These are phyloP conservation scores for Cyclocybe aegerita DNA, from an alignment of 768 basidiomycete genomes.

Conservation along the genomic window DNA sequence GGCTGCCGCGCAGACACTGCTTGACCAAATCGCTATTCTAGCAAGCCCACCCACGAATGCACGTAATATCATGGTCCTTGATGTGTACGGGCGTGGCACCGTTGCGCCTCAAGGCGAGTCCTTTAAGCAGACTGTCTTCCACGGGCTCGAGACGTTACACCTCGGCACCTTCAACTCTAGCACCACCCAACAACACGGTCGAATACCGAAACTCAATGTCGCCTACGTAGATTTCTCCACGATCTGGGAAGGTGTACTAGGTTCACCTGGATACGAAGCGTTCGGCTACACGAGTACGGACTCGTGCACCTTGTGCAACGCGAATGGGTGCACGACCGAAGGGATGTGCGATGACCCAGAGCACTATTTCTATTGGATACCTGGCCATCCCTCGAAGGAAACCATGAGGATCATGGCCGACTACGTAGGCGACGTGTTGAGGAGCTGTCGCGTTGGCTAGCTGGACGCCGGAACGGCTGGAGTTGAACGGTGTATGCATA, in stretches of 20 bases:
- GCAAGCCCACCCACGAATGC: slow-evolving; percentile 46
- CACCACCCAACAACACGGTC: not conserved
- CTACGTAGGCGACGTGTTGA: slow-evolving; percentile 41
- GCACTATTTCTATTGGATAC: slow-evolving; percentile 54
- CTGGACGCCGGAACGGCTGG: no score
- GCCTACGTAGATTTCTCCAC: slow-evolving; percentile 45
- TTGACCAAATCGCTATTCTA: slow-evolving; percentile 37
- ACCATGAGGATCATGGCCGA: slow-evolving; percentile 55
- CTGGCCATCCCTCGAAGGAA: slow-evolving; percentile 48
- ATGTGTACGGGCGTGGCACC: slow-evolving; percentile 49
- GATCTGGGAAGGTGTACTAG: slow-evolving; percentile 47
- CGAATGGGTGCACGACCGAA: slow-evolving; percentile 31
- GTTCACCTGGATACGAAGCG: slow-evolving; percentile 41
- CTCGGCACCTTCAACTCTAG: slow-evolving; percentile 9
- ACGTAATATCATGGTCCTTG: slow-evolving; percentile 48
- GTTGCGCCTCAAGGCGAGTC: slow-evolving; percentile 39
- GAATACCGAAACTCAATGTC: slow-evolving; percentile 29
- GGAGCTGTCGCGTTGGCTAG: not conserved
- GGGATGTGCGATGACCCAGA: slow-evolving; percentile 40
- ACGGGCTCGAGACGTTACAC: slow-evolving; percentile 33
- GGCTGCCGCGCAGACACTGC: slow-evolving; percentile 36
- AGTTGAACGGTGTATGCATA: no score
- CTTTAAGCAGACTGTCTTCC: slow-evolving; percentile 43
- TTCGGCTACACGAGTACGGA: slow-evolving; percentile 45
- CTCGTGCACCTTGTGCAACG: slow-evolving; percentile 22